phyloP scores from a whole-genome alignment of 2,329 filamentous ascomycete genomes.

The Exophiala sp. region DNA sequence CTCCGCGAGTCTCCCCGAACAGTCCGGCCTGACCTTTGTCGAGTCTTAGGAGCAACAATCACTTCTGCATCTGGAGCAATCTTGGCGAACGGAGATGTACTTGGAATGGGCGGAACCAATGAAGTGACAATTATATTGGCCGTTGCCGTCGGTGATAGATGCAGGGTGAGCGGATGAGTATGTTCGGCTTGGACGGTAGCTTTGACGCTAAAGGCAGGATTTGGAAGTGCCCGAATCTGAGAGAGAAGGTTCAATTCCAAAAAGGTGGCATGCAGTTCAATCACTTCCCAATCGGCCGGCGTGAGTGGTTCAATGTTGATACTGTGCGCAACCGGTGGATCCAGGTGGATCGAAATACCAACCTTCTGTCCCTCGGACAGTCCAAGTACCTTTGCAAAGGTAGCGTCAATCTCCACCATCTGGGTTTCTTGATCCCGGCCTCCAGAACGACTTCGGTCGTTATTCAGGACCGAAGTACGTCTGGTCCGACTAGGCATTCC shows the following conservation, averaged over 20 bases:
- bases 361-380: conserved; percentile 75
- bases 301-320: conserved; percentile 96
- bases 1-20: conserved; percentile 69
- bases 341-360: conserved; percentile 67
- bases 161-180: conserved; percentile 77
- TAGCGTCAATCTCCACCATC: conserved; percentile 79
- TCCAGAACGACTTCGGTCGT: conserved; percentile 37
- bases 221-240: conserved; percentile 88
- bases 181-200: conserved; percentile 45
- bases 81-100: conserved; percentile 74
- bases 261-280: conserved; percentile 93
- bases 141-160: conserved; percentile 90
- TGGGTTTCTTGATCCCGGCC: conserved; percentile 74
- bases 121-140: conserved; percentile 84
- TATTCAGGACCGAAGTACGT: conserved; percentile 62
- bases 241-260: conserved; percentile 87
- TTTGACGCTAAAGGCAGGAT: conserved; percentile 60
- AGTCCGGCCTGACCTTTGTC: conserved; percentile 61
- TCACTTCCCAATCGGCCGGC: conserved; percentile 95
- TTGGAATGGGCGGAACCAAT: conserved; percentile 65
- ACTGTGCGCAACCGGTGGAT: conserved; percentile 85
- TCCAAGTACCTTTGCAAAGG: conserved; percentile 70
- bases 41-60: conserved; percentile 89
- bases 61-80: conserved; percentile 92
- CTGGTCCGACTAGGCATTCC: conserved; percentile 92